phyloP scores from a whole-genome alignment of 2,329 filamentous ascomycete genomes.

The Pseudogymnoascus sp. region DNA sequence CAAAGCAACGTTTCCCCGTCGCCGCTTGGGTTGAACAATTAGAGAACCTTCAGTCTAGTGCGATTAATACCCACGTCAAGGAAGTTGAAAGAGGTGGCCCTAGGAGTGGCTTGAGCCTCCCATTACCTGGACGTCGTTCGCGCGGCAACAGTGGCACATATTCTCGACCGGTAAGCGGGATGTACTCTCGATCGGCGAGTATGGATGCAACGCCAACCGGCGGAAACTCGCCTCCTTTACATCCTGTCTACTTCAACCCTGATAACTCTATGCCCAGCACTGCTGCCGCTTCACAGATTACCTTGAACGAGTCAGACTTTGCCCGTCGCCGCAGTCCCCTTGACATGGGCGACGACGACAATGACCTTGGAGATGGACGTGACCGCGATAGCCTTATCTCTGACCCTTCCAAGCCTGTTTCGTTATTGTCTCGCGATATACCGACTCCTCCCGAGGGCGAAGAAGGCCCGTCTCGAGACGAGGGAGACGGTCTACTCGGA shows the following conservation, averaged over 20 bases:
- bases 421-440: neutral
- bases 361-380: neutral
- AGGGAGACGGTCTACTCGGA: neutral
- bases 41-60: slow-evolving; percentile 51
- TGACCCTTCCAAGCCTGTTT: neutral
- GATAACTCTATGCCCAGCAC: neutral
- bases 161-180: slow-evolving; percentile 2
- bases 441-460: neutral
- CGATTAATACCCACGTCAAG: slow-evolving; percentile 41
- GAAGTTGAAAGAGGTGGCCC: slow-evolving; percentile 20
- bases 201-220: neutral
- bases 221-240: slow-evolving; percentile 2
- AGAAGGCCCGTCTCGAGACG: neutral
- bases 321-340: neutral
- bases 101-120: neutral
- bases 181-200: neutral
- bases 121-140: neutral
- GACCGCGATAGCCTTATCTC: slow-evolving; percentile 1
- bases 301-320: neutral
- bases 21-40: slow-evolving; percentile 59
- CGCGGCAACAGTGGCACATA: slow-evolving; percentile 3
- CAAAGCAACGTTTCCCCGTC: slow-evolving; percentile 58
- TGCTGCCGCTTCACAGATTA: neutral
- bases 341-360: neutral
- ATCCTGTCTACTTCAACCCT: neutral